Base-by-base conservation (phyloP, 768 basidiomycete species). In the Paxillus rubicundulus region DNA sequence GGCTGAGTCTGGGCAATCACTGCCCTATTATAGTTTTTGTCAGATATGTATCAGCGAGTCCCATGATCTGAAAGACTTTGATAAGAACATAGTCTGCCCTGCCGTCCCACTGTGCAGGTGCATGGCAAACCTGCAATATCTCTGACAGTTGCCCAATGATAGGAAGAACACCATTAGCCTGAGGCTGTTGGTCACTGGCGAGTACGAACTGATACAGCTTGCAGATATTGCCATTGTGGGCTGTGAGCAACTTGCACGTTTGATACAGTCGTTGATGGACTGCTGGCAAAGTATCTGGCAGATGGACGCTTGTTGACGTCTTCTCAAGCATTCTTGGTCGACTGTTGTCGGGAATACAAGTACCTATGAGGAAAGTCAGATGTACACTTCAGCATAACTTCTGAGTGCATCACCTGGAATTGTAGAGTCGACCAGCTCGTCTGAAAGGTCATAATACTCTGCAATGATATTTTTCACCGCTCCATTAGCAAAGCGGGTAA, bases 171-270 rank as follows among this genome's bases (percentile, higher is more conserved):
- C 6, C 28, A 14, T 8, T 16, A 13, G 16, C 33, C 28, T 30
- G 28, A 39, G 14, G 5, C 12, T 42, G n/a, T 13, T 4, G 24
- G 16, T 41, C 40, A 41, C 16, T 27, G 27, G 17, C 18, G 13
- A 50, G 49, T 9, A 50, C 41, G 24, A 40, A 50, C 16, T 40
- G 30, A 10, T 42, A 30, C 4, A 50, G 38, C 2, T 50, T 18
- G 32, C 49, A 50, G 24, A 43, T 10, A 43, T 50, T 39, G 3
- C 48, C 41, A 50, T 50, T 50, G 5, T 20, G 39, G 9, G 41
- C 39, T 4, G 41, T 10, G 1, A 50, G 16, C 7, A 40, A 50
- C 30, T 50, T 40, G 49, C 49, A 50, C 9, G 40, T 50, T 1
- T 18, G 41, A 24, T 41, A 50, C 27, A 41, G 38, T 28, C n/a